phyloP scores from a whole-genome alignment of 768 basidiomycete species.

The Coprinopsis marcescibilis region DNA sequence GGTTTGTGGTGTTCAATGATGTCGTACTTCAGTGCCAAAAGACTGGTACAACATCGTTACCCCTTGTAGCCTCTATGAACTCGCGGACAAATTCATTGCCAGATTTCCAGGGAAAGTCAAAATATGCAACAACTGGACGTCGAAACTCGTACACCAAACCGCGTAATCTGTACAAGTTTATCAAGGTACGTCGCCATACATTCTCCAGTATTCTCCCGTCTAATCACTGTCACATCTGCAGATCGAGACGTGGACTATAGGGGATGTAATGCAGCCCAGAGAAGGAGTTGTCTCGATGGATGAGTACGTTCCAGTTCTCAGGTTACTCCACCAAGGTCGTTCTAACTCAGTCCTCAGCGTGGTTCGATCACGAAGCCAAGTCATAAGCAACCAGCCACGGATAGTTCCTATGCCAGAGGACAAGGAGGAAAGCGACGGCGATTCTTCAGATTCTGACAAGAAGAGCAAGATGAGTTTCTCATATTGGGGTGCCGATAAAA shows the following conservation, averaged over 20 bases:
- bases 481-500: slow-evolving; percentile 89
- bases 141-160: slow-evolving; percentile 74
- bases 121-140: slow-evolving; percentile 78
- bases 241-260: slow-evolving; percentile 88
- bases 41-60: slow-evolving; percentile 82
- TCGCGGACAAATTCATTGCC: slow-evolving; percentile 72
- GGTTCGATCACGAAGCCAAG: slow-evolving; percentile 62
- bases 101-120: slow-evolving; percentile 78
- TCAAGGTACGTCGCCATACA: slow-evolving; percentile 53
- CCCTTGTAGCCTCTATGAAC: slow-evolving; percentile 61
- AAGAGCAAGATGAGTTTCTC: slow-evolving; percentile 94
- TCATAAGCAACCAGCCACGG: slow-evolving; percentile 51
- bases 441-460: slow-evolving; percentile 82
- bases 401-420: slow-evolving; percentile 68
- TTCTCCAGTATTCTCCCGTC: background rate
- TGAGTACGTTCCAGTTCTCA: slow-evolving; percentile 53
- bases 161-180: slow-evolving; percentile 88
- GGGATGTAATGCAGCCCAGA: slow-evolving; percentile 66
- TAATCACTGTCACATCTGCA: slow-evolving; percentile 20
- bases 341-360: slow-evolving; percentile 39
- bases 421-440: slow-evolving; percentile 44
- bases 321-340: background rate
- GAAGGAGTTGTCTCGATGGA: slow-evolving; percentile 87
- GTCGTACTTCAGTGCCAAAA: slow-evolving; percentile 90
- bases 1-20: slow-evolving; percentile 95